A percentile compares a stretch with the other conserved stretches of the same genome.
phyloP scores from a whole-genome alignment of 2,329 filamentous ascomycete species.

The Harringtonia aguacate region DNA sequence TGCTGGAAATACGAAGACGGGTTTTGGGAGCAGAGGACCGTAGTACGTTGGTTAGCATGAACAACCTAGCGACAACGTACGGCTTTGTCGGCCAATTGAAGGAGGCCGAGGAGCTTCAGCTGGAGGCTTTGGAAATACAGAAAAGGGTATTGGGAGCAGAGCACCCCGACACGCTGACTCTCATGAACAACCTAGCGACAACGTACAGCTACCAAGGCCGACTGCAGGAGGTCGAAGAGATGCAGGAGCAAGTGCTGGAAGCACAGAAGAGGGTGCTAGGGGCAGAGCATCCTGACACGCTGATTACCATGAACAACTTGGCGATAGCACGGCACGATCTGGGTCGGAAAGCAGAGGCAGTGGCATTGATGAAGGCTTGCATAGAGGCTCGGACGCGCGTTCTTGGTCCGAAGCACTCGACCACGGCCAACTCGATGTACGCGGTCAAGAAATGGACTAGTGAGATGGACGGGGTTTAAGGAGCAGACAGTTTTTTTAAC shows the following conservation, averaged over 20 bases:
- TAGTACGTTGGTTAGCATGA: slow-evolving; percentile 1
- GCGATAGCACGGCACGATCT: background rate
- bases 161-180: background rate
- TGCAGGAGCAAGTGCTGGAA: background rate
- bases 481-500: too few relatives aligned
- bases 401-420: background rate
- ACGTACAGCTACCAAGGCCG: background rate
- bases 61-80: too few relatives aligned
- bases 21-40: slow-evolving; percentile 1
- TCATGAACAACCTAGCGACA: background rate
- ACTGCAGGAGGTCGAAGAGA: background rate
- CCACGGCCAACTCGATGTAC: too few relatives aligned
- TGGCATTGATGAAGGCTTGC: background rate
- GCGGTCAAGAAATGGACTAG: too few relatives aligned
- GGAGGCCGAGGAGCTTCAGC: too few relatives aligned
- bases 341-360: background rate
- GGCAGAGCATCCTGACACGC: background rate
- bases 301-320: background rate
- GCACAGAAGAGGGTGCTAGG: background rate
- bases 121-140: too few relatives aligned
- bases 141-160: too few relatives aligned
- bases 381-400: background rate
- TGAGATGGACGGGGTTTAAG: too few relatives aligned
- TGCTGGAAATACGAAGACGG: background rate
- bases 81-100: too few relatives aligned